Evolutionary conservation across 78 protist genomes (phyloP).

Genomic region (Guillardia theta): DNA sequence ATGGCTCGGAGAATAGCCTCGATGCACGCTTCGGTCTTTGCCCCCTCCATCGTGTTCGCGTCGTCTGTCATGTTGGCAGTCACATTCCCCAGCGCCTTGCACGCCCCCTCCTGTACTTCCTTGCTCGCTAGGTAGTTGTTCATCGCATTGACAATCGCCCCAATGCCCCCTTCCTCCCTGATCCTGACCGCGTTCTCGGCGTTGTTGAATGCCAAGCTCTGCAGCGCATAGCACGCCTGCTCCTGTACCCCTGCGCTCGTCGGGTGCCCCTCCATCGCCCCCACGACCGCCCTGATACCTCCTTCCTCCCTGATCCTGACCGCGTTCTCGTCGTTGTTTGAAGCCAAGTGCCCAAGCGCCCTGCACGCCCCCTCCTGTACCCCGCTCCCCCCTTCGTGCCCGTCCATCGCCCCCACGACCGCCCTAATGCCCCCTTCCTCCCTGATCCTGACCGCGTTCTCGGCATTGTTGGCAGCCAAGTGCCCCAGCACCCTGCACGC

Average conservation of each 20-base stretch:
- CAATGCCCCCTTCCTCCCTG: not conserved
- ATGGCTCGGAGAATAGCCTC: not conserved
- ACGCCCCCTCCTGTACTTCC: not conserved
- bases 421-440: not conserved
- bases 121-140: not conserved
- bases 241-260: not conserved
- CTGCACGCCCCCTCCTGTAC: constrained; percentile 39
- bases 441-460: not conserved
- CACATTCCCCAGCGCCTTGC: constrained; percentile 16
- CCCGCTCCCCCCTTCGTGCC: not conserved
- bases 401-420: not conserved
- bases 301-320: not conserved
- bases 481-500: constrained; percentile 25
- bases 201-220: not conserved
- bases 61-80: not conserved
- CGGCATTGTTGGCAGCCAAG: not conserved
- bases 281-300: not conserved
- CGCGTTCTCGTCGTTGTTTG: not conserved
- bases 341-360: constrained; percentile 6
- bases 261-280: constrained; percentile 9
- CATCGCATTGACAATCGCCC: not conserved
- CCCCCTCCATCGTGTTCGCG: not conserved
- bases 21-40: not conserved
- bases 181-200: not conserved
- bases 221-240: constrained; percentile 7